phyloP scores from a whole-genome alignment of 306 rosid species.

The Medicago truncatula region DNA sequence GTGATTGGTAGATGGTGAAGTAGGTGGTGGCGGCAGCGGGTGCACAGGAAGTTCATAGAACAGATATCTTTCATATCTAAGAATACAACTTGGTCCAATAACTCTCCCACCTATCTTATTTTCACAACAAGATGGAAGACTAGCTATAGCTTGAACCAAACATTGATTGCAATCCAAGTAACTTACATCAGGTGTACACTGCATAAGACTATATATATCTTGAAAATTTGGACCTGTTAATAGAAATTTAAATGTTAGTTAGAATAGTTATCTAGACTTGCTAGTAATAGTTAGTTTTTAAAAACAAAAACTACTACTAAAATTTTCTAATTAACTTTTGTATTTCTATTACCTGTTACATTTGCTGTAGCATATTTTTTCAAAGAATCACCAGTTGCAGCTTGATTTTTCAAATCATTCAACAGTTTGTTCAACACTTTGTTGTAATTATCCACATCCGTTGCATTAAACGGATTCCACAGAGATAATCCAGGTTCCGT shows the following conservation, averaged over 20 bases:
- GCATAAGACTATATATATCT: neutral
- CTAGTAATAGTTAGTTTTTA: too few species aligned
- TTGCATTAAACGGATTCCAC: neutral
- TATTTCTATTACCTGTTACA: neutral
- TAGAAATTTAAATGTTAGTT: too few species aligned
- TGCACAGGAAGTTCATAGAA: neutral
- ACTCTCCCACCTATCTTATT: constrained; percentile 15
- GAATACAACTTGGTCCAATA: constrained; percentile 39
- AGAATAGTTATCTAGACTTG: too few species aligned
- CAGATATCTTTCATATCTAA: constrained; percentile 9
- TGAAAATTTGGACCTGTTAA: neutral
- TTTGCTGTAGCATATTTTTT: neutral
- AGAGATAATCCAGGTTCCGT: neutral
- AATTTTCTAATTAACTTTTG: too few species aligned
- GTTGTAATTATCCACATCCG: neutral
- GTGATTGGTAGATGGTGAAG: neutral
- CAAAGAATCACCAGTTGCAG: neutral
- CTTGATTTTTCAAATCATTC: neutral
- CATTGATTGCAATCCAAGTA: neutral
- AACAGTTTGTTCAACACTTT: neutral
- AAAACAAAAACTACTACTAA: too few species aligned
- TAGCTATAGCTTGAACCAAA: neutral
- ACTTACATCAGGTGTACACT: constrained; percentile 12
- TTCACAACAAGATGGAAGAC: neutral
- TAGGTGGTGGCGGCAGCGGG: neutral